Evolutionary conservation across 345 rosid genomes (phyloP), one percentile per base, ranked within the genome.

Genomic region (Litchi chinensis): DNA sequence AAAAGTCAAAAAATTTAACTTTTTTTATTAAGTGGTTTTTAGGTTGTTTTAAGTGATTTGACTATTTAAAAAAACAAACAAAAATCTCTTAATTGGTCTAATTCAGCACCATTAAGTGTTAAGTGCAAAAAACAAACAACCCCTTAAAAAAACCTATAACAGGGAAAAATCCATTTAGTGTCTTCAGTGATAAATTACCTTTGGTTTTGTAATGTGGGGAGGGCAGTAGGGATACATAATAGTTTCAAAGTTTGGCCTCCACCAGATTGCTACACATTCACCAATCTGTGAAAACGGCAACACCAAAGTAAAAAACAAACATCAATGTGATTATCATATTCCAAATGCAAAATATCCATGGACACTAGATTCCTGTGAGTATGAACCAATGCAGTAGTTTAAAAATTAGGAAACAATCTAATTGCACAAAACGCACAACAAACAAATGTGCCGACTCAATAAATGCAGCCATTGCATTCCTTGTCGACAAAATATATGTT

Each of bases 211-310:
- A 62, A 94, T 94, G 86, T 94, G 98, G 32, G 98, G 97, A 84
- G 98, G 98, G 83, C 98, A 94, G 79, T 97, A 97, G 1, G 98
- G 99, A 82, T 97, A 94, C 98, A 93, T 92, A 60, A 89, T 91
- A 81, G 98, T 93, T 77, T 97, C 98, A 75, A 97, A 97, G 89
- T 97, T 94, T 75, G 98, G 99, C 86, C 99, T 93, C 99, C 99
- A 97, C 98, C 98, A 94, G 70, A 88, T 88, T 8, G 98, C 99
- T 82, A 89, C 99, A 81, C 97, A 93, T 80, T 94, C 99, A 37
- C 97, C 98, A 71, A 97, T 91, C 99, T 97, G 89, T 81, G 84
- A 48, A 19, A 60, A 76, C 50, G 21, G 9, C 8, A 21, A 60
- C 48, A 64, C n/a, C 59, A 77, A 64, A 10, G n/a, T 56, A 18